Evolutionary conservation across 805 yeast genomes (phyloP).

Genomic region (Cyberlindnera suaveolens): DNA sequence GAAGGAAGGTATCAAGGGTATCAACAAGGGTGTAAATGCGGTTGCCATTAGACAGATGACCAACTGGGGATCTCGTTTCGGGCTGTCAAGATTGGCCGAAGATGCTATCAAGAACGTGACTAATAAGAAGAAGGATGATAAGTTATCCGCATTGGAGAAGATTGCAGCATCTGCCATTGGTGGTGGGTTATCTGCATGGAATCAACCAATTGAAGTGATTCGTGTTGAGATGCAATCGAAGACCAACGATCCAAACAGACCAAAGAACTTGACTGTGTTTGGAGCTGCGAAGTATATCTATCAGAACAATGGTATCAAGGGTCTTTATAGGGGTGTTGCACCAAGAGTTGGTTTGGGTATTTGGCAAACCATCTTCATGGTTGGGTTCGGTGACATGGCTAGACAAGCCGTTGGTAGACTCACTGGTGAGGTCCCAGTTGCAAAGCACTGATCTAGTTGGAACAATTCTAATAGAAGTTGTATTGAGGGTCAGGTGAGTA

Average conservation of each 20-base stretch:
- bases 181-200: conserved; percentile 98
- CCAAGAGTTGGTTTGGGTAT: conserved; percentile 95
- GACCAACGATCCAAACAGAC: conserved; percentile 92
- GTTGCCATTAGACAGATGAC: conserved; percentile 99
- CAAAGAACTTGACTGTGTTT: conserved; percentile 76
- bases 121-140: conserved; percentile 54
- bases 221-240: conserved; percentile 98
- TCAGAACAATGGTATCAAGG: conserved; percentile 74
- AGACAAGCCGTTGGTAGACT: conserved; percentile 59
- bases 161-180: conserved; percentile 83
- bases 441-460: conserved; percentile 7
- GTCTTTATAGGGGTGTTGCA: conserved; percentile 92
- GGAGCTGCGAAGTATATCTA: conserved; percentile 81
- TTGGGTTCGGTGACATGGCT: conserved; percentile 93
- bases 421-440: conserved; percentile 51
- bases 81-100: conserved; percentile 87
- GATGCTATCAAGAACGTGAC: conserved; percentile 62
- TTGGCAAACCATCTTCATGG: conserved; percentile 99
- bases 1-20: conserved; percentile 88
- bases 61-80: conserved; percentile 98
- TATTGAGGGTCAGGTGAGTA: too few species aligned
- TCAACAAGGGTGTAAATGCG: conserved; percentile 97
- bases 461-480: too few species aligned
- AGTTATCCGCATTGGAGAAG: conserved; percentile 72
- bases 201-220: conserved; percentile 97